These are phyloP conservation scores for Diaporthe citriasiana DNA, from an alignment of 2,329 filamentous ascomycete genomes.

Conservation along the genomic window DNA sequence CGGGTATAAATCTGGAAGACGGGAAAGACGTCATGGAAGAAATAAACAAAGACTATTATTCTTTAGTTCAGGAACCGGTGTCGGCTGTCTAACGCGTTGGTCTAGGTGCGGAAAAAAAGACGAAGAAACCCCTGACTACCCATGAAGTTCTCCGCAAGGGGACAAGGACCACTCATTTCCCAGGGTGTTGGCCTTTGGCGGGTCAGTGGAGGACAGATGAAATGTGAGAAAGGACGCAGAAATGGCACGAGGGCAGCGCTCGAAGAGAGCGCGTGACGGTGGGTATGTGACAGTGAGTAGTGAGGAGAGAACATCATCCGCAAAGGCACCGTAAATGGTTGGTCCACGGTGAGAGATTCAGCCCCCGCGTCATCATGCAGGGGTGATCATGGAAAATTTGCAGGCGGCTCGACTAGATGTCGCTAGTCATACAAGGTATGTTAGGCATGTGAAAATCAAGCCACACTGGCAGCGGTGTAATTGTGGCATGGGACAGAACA, in stretches of 20 bases:
- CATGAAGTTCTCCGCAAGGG: background rate
- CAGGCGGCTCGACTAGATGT: background rate
- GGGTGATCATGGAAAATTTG: conserved; percentile 1
- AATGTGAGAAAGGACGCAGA: background rate
- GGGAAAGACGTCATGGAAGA: conserved; percentile 26
- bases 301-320: background rate
- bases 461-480: conserved; percentile 10
- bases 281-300: background rate
- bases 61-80: conserved; percentile 2
- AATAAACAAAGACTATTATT: conserved; percentile 31
- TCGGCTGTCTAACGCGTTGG: background rate
- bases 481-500: background rate
- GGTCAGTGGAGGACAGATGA: background rate
- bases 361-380: conserved; percentile 36
- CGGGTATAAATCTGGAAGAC: background rate
- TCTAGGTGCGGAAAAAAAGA: background rate
- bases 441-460: conserved; percentile 41
- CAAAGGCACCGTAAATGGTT: background rate
- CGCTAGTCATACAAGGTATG: conserved; percentile 3
- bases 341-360: background rate
- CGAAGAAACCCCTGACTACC: conserved; percentile 23
- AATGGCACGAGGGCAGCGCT: background rate
- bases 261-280: background rate
- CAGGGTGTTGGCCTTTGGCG: background rate
- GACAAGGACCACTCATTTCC: background rate